Evolutionary conservation across 164 flowering plant genomes (phyloP).

Genomic region (Umbilicus rupestris): DNA sequence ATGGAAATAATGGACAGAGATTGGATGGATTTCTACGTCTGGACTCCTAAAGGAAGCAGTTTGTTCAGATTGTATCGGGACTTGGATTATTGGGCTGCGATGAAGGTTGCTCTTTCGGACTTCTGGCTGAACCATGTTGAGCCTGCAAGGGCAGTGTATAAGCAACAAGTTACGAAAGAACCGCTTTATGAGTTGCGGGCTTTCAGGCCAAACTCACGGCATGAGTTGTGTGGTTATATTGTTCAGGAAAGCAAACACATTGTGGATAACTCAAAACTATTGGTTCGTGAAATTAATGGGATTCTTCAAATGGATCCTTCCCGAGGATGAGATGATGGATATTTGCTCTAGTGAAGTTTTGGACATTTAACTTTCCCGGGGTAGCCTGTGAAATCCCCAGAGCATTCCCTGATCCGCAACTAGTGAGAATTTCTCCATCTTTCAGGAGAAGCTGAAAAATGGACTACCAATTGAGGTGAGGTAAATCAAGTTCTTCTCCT

Average conservation of each 20-base stretch:
- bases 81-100: not conserved
- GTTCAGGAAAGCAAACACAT: not conserved
- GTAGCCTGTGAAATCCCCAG: too few relatives aligned
- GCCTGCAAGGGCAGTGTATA: not conserved
- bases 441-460: too few relatives aligned
- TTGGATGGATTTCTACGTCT: constrained; percentile 4
- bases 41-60: constrained; percentile 8
- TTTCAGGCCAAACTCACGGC: not conserved
- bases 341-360: too few relatives aligned
- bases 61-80: constrained; percentile 3
- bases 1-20: constrained; percentile 8
- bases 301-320: not conserved
- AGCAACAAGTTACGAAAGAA: not conserved
- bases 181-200: not conserved
- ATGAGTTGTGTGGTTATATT: not conserved
- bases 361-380: too few relatives aligned
- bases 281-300: constrained; percentile 1
- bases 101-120: constrained; percentile 7
- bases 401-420: too few relatives aligned
- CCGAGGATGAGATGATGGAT: too few relatives aligned
- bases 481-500: too few relatives aligned
- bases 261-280: not conserved
- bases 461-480: too few relatives aligned
- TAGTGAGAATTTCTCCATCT: too few relatives aligned
- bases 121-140: constrained; percentile 6